A percentile compares a stretch with the other conserved stretches of the same genome.
Conservation (phyloP, 306 rosid genomes). For the Calophaca sinica region DNA sequence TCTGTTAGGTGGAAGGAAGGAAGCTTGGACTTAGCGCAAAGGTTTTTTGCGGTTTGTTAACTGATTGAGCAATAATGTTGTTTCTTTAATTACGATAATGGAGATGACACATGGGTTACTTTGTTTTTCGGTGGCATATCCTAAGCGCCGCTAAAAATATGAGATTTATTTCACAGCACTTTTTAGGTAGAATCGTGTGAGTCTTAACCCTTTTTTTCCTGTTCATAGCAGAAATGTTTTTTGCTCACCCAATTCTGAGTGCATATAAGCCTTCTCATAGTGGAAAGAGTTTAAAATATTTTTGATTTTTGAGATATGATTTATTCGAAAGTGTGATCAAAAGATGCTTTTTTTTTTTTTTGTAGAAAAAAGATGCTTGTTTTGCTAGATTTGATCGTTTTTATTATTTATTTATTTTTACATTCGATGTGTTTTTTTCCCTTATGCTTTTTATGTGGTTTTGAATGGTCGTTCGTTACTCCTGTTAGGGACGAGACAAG, state of each 20-base stretch:
- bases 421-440: not conserved
- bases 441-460: not conserved
- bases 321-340: slow-evolving; percentile 38
- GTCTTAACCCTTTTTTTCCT: slow-evolving; percentile 7
- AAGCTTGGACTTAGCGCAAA: slow-evolving; percentile 38
- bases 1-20: slow-evolving; percentile 37
- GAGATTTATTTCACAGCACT: slow-evolving; percentile 9
- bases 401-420: not conserved
- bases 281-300: slow-evolving; percentile 11
- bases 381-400: slow-evolving; percentile 28
- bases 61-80: slow-evolving; percentile 48
- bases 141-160: slow-evolving; percentile 35
- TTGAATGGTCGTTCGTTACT: slow-evolving; percentile 41
- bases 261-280: not conserved
- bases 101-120: slow-evolving; percentile 55
- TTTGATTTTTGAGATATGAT: not conserved
- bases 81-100: slow-evolving; percentile 42
- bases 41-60: not conserved
- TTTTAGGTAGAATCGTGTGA: slow-evolving; percentile 10
- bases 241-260: not conserved
- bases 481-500: slow-evolving; percentile 20
- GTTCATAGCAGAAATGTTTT: slow-evolving; percentile 32
- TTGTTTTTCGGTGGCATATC: slow-evolving; percentile 46
- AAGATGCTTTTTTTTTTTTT: slow-evolving; percentile 31
- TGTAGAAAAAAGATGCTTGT: slow-evolving; percentile 36